These are phyloP conservation scores for Talaromyces sp. DNA, from an alignment of 2,329 filamentous ascomycete genomes.

Conservation along the genomic window DNA sequence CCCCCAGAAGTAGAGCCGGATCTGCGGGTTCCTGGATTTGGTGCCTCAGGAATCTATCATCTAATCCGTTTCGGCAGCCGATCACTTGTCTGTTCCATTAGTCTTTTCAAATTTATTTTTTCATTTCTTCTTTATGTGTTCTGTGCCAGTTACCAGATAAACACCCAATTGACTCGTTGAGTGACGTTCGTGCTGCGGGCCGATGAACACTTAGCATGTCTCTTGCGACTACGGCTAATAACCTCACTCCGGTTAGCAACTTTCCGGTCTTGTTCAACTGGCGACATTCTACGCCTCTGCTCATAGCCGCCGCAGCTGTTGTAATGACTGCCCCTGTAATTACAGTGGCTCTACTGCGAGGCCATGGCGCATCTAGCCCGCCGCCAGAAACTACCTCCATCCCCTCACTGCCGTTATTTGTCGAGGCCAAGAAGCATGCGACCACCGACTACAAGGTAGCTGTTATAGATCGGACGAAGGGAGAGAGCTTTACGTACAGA, in stretches of 20 bases:
- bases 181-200: not conserved
- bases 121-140: not conserved
- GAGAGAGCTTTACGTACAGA: slow-evolving; percentile 38
- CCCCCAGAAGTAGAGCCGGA: not conserved
- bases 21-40: slow-evolving; percentile 1
- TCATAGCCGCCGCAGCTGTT: not conserved
- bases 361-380: not conserved
- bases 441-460: slow-evolving; percentile 32
- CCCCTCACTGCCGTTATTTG: slow-evolving; percentile 40
- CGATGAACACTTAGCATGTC: not conserved
- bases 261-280: not conserved
- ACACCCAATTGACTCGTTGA: not conserved
- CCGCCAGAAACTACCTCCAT: slow-evolving; percentile 25
- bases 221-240: not conserved
- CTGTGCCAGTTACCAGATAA: not conserved
- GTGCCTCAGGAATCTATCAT: slow-evolving; percentile 3
- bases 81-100: not conserved
- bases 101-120: not conserved
- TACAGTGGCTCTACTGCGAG: not conserved
- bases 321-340: slow-evolving; percentile 11
- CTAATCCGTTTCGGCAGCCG: slow-evolving; percentile 3
- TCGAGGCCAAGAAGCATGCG: slow-evolving; percentile 36
- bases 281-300: slow-evolving; percentile 1
- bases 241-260: not conserved
- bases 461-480: slow-evolving; percentile 38